Evolutionary conservation across 108 stramenopile species (phyloP), one percentile per base, ranked within the genome.

Genomic region (Cyclotella baltica): DNA sequence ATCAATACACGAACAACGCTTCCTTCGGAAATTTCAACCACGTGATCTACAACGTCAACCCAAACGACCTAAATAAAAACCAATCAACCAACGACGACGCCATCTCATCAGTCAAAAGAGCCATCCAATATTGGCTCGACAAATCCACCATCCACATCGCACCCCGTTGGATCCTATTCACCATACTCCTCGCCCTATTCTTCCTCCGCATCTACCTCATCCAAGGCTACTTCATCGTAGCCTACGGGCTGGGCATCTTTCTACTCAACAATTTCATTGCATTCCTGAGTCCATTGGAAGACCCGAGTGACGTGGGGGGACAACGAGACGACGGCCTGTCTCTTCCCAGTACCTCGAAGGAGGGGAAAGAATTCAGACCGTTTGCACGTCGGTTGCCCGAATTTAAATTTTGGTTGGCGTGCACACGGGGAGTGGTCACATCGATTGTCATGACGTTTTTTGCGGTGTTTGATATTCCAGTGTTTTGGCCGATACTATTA

Each of bases 401-500:
- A 76, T 99, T 99, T 85, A 98, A 99, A 85, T 99, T 99, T 79
- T 99, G 99, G 99, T 62, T 95, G 81, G 89, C 93, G 3, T 96
- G 96, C 75, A 70, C 88, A 9, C 86, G 87, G 59, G 99, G 96
- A 19, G 84, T 87, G 15, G 22, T 70, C n/a, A 90, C 88, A 13
- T 85, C 90, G 22, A 80, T 99, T 38, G 15, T 87, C 37, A 98
- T 98, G 97, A 99, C 98, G 13, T 98, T 98, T 83, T 98, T 98
- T 82, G 71, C 82, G 31, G 64, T 99, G 15, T 99, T 99, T 83
- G 98, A 99, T 85, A 85, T 99, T 36, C 99, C 99, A 13, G 99
- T 99, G n/a, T 99, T 98, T 84, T 99, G 99, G 99, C 99, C 99
- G 48, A 99, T 99, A 63, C 72, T 99, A 55, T 73, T 99, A 22